A percentile compares a stretch with the other conserved stretches of the same genome.
These are phyloP conservation scores for Raphanus sativus DNA, from an alignment of 345 rosid species.

Conservation along the genomic window DNA sequence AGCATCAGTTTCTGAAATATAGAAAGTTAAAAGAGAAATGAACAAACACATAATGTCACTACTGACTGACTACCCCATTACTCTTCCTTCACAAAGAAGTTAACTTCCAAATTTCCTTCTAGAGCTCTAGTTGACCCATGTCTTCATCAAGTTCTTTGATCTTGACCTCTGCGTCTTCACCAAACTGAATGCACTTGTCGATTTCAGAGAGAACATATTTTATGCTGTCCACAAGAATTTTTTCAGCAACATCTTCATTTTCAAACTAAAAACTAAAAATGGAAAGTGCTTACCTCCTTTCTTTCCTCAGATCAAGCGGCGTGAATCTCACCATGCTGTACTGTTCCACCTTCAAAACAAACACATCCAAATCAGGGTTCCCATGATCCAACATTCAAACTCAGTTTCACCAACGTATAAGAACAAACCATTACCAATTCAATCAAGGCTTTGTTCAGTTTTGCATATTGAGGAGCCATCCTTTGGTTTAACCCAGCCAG, in stretches of 20 bases:
- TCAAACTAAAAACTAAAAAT: not conserved
- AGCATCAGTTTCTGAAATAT: too few species aligned
- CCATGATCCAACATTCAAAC: not conserved
- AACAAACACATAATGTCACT: too few species aligned
- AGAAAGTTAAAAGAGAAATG: too few species aligned
- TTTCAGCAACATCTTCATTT: not conserved
- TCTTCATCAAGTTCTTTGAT: constrained; percentile 66
- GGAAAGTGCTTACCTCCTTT: constrained; percentile 50
- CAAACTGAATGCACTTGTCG: constrained; percentile 75
- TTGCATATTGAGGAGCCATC: constrained; percentile 74
- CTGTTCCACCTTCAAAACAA: constrained; percentile 54
- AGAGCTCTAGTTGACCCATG: constrained; percentile 37
- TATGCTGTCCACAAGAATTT: constrained; percentile 47
- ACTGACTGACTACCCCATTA: too few species aligned
- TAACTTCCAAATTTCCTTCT: not conserved
- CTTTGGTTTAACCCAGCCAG: constrained; percentile 60
- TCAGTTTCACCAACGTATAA: not conserved
- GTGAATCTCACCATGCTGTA: constrained; percentile 78
- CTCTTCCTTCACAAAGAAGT: too few species aligned
- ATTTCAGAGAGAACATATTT: constrained; percentile 72
- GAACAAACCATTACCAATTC: constrained; percentile 51
- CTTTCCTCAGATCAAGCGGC: constrained; percentile 69
- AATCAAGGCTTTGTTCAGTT: constrained; percentile 72
- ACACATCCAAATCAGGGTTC: not conserved
- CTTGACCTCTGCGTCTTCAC: constrained; percentile 93